Percentiles rank a stretch among this genome's conserved stretches.
These are phyloP conservation scores for Penicillium flavigenum DNA, from an alignment of 495 filamentous ascomycete genomes.

Conservation along the genomic window DNA sequence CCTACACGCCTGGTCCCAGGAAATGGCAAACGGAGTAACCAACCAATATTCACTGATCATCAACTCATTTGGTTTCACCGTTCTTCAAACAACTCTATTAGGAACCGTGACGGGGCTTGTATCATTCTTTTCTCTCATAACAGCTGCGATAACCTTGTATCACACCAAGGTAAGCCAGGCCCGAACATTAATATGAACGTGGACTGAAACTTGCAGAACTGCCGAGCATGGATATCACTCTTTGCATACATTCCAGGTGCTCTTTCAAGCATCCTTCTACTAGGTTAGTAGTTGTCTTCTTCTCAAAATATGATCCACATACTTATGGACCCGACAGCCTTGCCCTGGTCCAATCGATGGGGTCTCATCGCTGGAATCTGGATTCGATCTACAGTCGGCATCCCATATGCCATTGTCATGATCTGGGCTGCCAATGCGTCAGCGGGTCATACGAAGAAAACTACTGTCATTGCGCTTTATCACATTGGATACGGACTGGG, in stretches of 20 bases:
- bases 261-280: constrained; percentile 36
- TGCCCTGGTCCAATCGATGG: constrained; percentile 42
- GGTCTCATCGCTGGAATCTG: constrained; percentile 40
- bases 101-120: constrained; percentile 36
- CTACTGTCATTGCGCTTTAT: constrained; percentile 34
- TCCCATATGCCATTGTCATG: constrained; percentile 44
- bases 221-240: constrained; percentile 39
- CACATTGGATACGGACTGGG: constrained; percentile 41
- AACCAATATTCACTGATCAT: constrained; percentile 48
- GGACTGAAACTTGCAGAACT: constrained; percentile 21
- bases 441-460: constrained; percentile 44
- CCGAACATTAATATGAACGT: background rate
- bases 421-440: constrained; percentile 37
- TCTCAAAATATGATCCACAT: background rate
- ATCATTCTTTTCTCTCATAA: constrained; percentile 34
- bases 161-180: constrained; percentile 26
- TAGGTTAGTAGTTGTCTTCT: constrained; percentile 14
- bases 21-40: constrained; percentile 45
- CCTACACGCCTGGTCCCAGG: constrained; percentile 25
- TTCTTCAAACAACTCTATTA: constrained; percentile 38
- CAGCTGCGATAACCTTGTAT: constrained; percentile 29
- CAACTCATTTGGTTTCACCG: constrained; percentile 42
- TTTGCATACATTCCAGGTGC: constrained; percentile 31
- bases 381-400: constrained; percentile 38
- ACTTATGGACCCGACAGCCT: constrained; percentile 1